These are phyloP conservation scores for Diaporthe batatas DNA, from an alignment of 2,329 filamentous ascomycete genomes.

Conservation along the genomic window DNA sequence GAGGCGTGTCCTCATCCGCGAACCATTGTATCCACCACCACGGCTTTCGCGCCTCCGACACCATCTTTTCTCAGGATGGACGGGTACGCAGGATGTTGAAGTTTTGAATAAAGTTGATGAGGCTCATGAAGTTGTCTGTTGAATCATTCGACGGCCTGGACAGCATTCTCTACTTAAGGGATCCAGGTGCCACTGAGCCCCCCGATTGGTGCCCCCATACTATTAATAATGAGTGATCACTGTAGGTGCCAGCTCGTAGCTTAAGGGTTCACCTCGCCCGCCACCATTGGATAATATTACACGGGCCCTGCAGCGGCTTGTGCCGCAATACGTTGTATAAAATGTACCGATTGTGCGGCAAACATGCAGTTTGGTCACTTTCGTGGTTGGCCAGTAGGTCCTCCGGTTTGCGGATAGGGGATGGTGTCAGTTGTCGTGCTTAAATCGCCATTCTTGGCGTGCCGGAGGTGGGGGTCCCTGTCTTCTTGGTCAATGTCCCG, in stretches of 20 bases:
- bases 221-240: not conserved
- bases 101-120: not conserved
- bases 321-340: not conserved
- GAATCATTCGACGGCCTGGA: conserved; percentile 3
- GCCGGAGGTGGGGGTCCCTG: conserved; percentile 3
- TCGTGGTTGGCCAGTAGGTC: conserved; percentile 5
- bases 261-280: conserved; percentile 1
- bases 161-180: not conserved
- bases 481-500: not conserved
- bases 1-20: conserved; percentile 60
- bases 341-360: conserved; percentile 7
- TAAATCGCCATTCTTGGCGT: conserved; percentile 19
- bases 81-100: not conserved
- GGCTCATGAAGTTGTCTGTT: not conserved
- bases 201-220: not conserved
- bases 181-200: not conserved
- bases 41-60: conserved; percentile 6
- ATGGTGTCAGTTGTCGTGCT: conserved; percentile 37
- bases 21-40: conserved; percentile 55
- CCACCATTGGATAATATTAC: not conserved
- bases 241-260: not conserved
- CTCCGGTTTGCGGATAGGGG: conserved; percentile 30
- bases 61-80: conserved; percentile 15
- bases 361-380: not conserved
- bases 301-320: not conserved